Base-by-base conservation (phyloP, 805 yeast genomes). In the Kodamaea leandrae region DNA sequence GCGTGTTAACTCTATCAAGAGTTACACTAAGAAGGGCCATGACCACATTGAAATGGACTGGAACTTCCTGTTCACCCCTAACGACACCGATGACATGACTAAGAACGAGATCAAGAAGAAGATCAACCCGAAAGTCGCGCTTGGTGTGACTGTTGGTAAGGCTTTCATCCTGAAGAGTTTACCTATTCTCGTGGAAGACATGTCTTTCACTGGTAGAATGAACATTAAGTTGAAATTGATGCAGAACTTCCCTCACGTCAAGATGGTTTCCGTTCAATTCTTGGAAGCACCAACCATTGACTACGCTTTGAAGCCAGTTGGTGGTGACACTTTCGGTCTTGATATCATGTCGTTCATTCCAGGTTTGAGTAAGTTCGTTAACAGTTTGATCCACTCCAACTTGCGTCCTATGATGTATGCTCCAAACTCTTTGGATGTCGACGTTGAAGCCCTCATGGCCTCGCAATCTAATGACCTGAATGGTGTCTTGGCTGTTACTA, bases 291-390 rank as follows among this genome's bases (percentile, higher is more conserved):
- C 93, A 27, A 71, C 74, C 21, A 83, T 86, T 55, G 90, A 83
- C 56, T 86, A 84, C 58, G 83, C 80, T 15, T 75, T 86, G 68
- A 86, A 86, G 58, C 95, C 95, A 7, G 83, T 86, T 39, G 93
- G 93, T 59, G 93, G 95, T 65, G 91, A 86, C 58, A 82, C 90
- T n/a, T 73, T 86, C 45, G 95, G 95, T 46, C 56, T 86, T 32
- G 95, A 86, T 64, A 77, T 86, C 51, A 86, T 86, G 95, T 80
- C 90, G 2, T 72, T 85, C 51, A 74, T 86, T 48, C 95, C 95
- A 3, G 93, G 93, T 47, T 76, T 86, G 55, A 74, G 86, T 17
- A 68, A 80, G 2, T 80, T 85, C 54, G 89, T 86, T 40, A 84
- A 82, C 47, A 71, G 75, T 16, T 71, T 82, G 58, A 78, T 86